Evolutionary conservation across 208 protist genomes (phyloP).

Genomic region (Acanthamoeba lenticulata): DNA sequence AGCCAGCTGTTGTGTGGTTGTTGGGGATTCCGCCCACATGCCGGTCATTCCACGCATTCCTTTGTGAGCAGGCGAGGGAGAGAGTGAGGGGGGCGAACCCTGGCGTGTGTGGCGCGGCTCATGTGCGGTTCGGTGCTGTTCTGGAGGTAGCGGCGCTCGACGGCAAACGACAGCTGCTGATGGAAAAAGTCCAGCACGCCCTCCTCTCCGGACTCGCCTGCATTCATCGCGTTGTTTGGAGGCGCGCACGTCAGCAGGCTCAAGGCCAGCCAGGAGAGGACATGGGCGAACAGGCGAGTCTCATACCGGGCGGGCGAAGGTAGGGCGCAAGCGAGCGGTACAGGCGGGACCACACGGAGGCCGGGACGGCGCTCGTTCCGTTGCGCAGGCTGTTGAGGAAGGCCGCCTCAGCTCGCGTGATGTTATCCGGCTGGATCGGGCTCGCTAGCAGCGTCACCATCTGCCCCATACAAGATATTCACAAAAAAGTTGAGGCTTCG

Average conservation of each 20-base stretch:
- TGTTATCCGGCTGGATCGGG: constrained; percentile 20
- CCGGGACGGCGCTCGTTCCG: neutral
- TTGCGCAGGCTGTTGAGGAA: constrained; percentile 12
- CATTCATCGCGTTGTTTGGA: neutral
- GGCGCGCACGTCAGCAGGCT: neutral
- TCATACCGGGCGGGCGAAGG: constrained; percentile 18
- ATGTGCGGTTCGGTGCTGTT: neutral
- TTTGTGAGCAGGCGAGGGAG: neutral
- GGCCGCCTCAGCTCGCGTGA: neutral
- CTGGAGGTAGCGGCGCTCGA: constrained; percentile 56
- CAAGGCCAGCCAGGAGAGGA: neutral
- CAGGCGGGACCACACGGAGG: constrained; percentile 44
- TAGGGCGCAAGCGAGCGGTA: constrained; percentile 56
- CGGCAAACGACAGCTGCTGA: constrained; percentile 70
- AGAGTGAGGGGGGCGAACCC: neutral
- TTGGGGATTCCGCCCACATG: no score
- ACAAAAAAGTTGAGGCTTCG: neutral
- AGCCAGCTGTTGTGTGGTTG: no score
- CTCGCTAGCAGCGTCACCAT: constrained; percentile 55
- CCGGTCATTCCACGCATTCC: neutral
- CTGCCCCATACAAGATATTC: neutral
- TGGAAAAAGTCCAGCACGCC: constrained; percentile 73
- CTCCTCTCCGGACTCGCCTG: constrained; percentile 34
- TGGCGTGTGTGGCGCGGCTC: neutral
- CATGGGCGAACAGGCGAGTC: neutral